A percentile compares a stretch with the other conserved stretches of the same genome.
Conservation (phyloP, 2,329 filamentous ascomycete genomes). For the Lasiodiplodia citricola region DNA sequence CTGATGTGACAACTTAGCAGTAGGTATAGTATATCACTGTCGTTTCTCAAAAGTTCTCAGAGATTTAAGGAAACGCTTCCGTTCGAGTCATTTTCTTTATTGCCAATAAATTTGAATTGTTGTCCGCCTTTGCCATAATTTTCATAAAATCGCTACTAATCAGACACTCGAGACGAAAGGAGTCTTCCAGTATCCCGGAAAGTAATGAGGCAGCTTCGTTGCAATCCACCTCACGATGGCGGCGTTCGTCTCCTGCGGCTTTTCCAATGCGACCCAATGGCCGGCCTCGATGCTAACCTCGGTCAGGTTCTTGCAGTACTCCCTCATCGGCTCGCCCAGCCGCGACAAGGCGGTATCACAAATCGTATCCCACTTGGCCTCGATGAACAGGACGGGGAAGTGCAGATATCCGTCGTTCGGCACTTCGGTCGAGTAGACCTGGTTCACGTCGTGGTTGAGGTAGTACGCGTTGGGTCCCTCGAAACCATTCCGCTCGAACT, state of each 20-base stretch:
- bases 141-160: background rate
- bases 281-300: slow-evolving; percentile 50
- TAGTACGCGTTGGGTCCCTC: slow-evolving; percentile 50
- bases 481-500: slow-evolving; percentile 49
- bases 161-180: background rate
- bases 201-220: slow-evolving; percentile 3
- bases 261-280: slow-evolving; percentile 39
- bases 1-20: too few species aligned
- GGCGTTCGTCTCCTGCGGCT: slow-evolving; percentile 34
- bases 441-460: slow-evolving; percentile 51
- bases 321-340: slow-evolving; percentile 33
- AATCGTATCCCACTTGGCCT: slow-evolving; percentile 47
- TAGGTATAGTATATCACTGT: too few species aligned
- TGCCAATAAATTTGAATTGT: background rate
- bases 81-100: background rate
- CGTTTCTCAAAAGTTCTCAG: too few species aligned
- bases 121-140: background rate
- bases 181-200: slow-evolving; percentile 1
- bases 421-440: slow-evolving; percentile 47
- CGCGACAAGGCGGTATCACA: slow-evolving; percentile 43
- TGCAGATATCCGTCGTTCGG: slow-evolving; percentile 42
- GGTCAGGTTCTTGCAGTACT: slow-evolving; percentile 40
- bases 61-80: background rate
- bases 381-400: slow-evolving; percentile 47
- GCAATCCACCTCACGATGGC: slow-evolving; percentile 36